Evolutionary conservation across 352 stramenopile species (phyloP).

Genomic region (Lagenidium giganteum): DNA sequence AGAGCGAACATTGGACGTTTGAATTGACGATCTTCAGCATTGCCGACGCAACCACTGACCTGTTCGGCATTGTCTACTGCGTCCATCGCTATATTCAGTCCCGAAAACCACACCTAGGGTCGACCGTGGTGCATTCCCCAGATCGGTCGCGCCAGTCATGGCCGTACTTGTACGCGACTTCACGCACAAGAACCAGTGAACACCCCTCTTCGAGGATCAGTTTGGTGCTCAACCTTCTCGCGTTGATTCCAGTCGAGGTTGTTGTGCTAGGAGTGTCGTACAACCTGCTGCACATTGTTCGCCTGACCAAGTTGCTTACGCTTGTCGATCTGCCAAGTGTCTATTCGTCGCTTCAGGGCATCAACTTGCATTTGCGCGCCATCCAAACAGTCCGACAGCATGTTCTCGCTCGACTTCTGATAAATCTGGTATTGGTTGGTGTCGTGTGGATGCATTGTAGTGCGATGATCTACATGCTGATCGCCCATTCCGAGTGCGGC

Average conservation of each 20-base stretch:
- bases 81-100: too few relatives aligned
- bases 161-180: too few relatives aligned
- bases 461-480: conserved; percentile 14
- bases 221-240: too few relatives aligned
- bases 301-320: conserved; percentile 12
- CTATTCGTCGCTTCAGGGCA: not conserved
- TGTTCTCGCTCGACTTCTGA: conserved; percentile 11
- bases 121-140: too few relatives aligned
- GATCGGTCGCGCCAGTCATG: too few relatives aligned
- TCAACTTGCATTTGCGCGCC: not conserved
- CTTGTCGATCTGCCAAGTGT: conserved; percentile 1
- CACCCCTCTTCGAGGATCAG: too few relatives aligned
- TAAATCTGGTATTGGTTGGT: conserved; percentile 5
- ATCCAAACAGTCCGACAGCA: too few relatives aligned
- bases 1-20: conserved; percentile 5
- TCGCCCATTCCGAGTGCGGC: conserved; percentile 16
- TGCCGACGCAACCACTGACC: conserved; percentile 16
- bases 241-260: conserved; percentile 12
- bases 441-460: conserved; percentile 18
- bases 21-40: conserved; percentile 16
- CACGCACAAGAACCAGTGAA: too few relatives aligned
- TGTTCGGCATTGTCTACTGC: conserved; percentile 4
- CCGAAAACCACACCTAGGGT: too few relatives aligned
- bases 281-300: conserved; percentile 15
- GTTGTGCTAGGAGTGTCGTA: conserved; percentile 11